Base-by-base conservation (phyloP, 768 basidiomycete species). In the Russula griseocarnosa region DNA sequence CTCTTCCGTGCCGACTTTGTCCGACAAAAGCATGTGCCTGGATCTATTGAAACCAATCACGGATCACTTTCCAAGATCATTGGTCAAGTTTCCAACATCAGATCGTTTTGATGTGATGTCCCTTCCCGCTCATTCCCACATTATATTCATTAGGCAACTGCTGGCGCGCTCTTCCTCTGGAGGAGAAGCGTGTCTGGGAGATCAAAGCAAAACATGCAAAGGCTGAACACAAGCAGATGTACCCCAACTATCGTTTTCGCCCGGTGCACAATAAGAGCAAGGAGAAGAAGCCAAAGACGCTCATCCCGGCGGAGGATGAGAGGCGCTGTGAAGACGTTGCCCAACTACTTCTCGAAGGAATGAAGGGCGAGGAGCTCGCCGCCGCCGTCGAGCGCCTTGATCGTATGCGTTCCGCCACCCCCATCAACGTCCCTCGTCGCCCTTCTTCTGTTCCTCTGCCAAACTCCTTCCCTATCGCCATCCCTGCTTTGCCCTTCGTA, bases 161-260 rank as follows among this genome's bases (percentile, higher is more conserved):
- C 67, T 92, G 90, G 90, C 81, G 85, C 28, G 73, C 84, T 0
- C 81, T 92, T 3, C 86, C 88, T 0, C 79, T 84, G 20, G 82
- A 86, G 18, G 87, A 92, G 73, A 88, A 87, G 70, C 80, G 79
- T 5, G 77, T 83, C 20, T 92, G 90, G 90, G 87, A 90, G 70
- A 74, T 81, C 38, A 82, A 82, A 60, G 90, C 90, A 0, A 87
- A 87, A 71, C 80, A 83, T 50, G 88, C 85, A 26, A 90, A 89
- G 74, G 86, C 84, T 0, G 85, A 84, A 34, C 89, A 92, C 75
- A 83, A 87, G 60, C 77, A 77, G 46, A 78, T 75, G 63, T 88
- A 88, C 71, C 88, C 90, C 0, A 81, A 88, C 66, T 92, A 81
- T 54, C 76, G 78, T 38, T 82, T 80, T 73, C 71, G 73, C 55